phyloP scores from a whole-genome alignment of 2,329 filamentous ascomycete species.

The Tolypocladium cylindrosporum region DNA sequence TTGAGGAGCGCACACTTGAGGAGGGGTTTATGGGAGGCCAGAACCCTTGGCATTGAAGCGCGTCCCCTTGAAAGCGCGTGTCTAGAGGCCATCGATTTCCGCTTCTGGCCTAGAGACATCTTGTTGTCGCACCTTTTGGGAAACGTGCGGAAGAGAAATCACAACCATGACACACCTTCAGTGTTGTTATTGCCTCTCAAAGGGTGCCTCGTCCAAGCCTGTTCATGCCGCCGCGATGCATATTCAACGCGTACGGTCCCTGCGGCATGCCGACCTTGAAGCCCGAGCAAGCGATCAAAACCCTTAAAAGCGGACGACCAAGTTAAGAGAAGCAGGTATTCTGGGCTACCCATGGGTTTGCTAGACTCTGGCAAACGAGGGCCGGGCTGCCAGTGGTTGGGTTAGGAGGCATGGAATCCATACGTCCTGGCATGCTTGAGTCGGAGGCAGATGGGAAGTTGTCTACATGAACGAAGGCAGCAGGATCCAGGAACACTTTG shows the following conservation, averaged over 20 bases:
- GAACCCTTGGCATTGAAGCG: conserved; percentile 55
- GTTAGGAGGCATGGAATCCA: not conserved
- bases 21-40: conserved; percentile 74
- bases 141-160: not conserved
- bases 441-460: not conserved
- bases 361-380: not conserved
- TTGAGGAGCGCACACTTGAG: conserved; percentile 90
- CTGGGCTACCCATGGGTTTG: not conserved
- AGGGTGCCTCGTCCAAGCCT: not conserved
- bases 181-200: not conserved
- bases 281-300: not conserved
- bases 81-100: not conserved
- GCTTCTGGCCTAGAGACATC: not conserved
- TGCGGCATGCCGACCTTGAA: not conserved
- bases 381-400: not conserved
- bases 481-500: not conserved
- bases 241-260: not conserved
- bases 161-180: not conserved
- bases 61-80: not conserved
- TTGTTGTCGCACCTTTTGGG: not conserved
- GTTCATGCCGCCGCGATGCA: not conserved
- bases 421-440: not conserved
- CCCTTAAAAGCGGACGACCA: not conserved
- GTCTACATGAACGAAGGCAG: not conserved
- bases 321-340: not conserved